These are phyloP conservation scores for Blastocystis hominis DNA, from an alignment of 352 stramenopile species.

Conservation along the genomic window DNA sequence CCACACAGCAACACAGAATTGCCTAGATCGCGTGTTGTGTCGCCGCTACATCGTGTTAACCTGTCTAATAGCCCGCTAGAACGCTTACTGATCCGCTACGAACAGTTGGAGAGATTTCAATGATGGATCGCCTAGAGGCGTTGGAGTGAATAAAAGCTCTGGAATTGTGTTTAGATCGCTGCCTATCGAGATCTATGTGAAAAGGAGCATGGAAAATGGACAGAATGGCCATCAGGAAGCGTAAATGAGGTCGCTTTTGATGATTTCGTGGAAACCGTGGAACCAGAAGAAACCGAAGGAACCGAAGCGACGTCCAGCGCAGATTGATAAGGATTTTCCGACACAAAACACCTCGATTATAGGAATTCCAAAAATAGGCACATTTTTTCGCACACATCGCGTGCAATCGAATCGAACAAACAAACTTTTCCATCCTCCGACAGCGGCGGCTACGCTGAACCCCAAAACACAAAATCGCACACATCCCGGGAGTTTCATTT, in stretches of 20 bases:
- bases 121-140: constrained; percentile 13
- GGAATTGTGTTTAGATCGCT: constrained; percentile 22
- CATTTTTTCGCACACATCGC: constrained; percentile 41
- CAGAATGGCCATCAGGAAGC: constrained; percentile 2
- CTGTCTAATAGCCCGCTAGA: background rate
- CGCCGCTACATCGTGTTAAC: background rate
- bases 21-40: constrained; percentile 4
- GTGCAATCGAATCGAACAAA: background rate
- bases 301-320: no score
- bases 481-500: background rate
- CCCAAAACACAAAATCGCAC: background rate
- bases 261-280: background rate
- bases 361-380: background rate
- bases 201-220: background rate
- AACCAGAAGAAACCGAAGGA: no score
- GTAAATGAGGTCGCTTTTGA: background rate
- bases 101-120: constrained; percentile 27
- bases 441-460: background rate
- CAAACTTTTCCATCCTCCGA: background rate
- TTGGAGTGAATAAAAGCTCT: constrained; percentile 41
- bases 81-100: constrained; percentile 17
- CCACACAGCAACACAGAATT: background rate
- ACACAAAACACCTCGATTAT: background rate
- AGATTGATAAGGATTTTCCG: constrained; percentile 31
- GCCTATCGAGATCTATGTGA: background rate